Evolutionary conservation across 768 basidiomycete genomes (phyloP).

Genomic region (Wakefieldia striispora): DNA sequence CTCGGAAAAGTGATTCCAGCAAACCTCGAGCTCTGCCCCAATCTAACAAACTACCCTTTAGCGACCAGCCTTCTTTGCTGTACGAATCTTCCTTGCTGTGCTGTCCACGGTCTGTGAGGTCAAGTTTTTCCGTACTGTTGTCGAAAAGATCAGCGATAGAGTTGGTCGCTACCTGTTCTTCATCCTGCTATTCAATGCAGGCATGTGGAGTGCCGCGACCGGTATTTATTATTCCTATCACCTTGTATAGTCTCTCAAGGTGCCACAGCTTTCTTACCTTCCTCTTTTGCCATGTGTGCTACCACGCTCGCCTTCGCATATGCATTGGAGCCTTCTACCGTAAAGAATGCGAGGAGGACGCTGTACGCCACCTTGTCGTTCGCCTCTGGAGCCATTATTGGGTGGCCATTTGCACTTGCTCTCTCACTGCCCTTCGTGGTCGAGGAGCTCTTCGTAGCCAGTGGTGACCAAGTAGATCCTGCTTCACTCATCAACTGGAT

Average conservation of each 20-base stretch:
- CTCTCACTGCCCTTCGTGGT: constrained; percentile 85
- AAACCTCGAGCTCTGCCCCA: not conserved
- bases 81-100: constrained; percentile 76
- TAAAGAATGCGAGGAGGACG: constrained; percentile 52
- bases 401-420: constrained; percentile 95
- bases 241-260: constrained; percentile 11
- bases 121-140: constrained; percentile 77
- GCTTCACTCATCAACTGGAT: constrained; percentile 52
- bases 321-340: constrained; percentile 56
- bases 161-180: constrained; percentile 94
- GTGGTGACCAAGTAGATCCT: constrained; percentile 60
- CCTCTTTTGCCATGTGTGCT: constrained; percentile 93
- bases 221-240: constrained; percentile 41
- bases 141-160: constrained; percentile 79
- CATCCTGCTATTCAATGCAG: constrained; percentile 79
- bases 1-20: constrained; percentile 65
- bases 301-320: constrained; percentile 76
- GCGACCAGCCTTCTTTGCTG: constrained; percentile 87
- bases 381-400: constrained; percentile 82
- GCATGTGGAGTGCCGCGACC: constrained; percentile 92
- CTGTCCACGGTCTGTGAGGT: constrained; percentile 77
- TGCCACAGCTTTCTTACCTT: constrained; percentile 82
- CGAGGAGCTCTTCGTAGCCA: constrained; percentile 83
- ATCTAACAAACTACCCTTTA: constrained; percentile 34
- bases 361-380: constrained; percentile 66